Conservation (phyloP, 176 grass and related monocot species). For the Oryza coarctata region DNA sequence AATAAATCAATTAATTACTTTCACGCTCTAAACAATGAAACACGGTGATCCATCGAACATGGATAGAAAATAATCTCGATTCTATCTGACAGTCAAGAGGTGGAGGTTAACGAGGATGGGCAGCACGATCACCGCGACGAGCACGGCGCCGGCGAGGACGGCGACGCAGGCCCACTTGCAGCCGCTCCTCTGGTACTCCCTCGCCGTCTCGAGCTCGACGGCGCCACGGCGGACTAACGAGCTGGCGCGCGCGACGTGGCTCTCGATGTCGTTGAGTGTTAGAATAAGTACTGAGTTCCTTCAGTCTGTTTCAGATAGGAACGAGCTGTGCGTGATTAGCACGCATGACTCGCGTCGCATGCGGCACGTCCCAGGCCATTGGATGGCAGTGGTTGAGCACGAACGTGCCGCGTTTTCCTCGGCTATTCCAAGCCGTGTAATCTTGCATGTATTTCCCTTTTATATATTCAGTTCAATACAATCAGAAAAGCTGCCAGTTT, state of each 20-base stretch:
- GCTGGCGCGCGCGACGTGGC: conserved; percentile 85
- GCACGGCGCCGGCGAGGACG: conserved; percentile 42
- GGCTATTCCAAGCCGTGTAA: no score
- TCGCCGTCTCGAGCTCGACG: conserved; percentile 75
- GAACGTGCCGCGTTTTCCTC: no score
- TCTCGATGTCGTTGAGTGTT: conserved; percentile 83
- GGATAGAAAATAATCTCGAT: no score
- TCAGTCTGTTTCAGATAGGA: no score
- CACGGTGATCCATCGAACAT: not conserved
- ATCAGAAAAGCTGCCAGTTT: no score
- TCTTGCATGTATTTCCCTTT: no score
- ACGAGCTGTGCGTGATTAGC: no score
- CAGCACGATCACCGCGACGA: conserved; percentile 34
- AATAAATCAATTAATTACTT: not conserved
- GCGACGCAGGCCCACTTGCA: conserved; percentile 75
- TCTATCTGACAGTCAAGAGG: conserved; percentile 33
- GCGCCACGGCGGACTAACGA: conserved; percentile 77
- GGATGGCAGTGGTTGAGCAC: no score
- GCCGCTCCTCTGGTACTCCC: conserved; percentile 59
- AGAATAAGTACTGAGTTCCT: no score
- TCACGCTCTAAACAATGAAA: not conserved
- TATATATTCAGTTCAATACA: no score
- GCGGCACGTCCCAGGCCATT: no score
- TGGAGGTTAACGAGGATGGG: conserved; percentile 50
- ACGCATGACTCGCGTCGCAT: no score